These are phyloP conservation scores for Herpetomonas tarakana DNA, from an alignment of 208 protist genomes.

Conservation along the genomic window DNA sequence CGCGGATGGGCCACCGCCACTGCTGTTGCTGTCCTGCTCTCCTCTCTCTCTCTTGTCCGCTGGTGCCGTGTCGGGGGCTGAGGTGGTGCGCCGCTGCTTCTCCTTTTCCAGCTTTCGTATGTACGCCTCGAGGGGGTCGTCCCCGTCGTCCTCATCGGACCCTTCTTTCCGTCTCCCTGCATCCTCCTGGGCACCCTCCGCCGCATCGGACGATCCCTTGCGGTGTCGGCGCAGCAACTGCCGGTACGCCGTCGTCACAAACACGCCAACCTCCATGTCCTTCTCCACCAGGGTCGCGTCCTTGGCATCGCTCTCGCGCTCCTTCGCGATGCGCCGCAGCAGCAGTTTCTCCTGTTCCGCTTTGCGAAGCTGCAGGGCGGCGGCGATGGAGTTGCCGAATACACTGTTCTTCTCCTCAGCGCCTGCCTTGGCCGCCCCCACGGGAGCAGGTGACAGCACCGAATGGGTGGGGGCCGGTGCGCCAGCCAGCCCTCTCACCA, in stretches of 20 bases:
- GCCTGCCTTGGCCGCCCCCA: neutral
- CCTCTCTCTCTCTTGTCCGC: neutral
- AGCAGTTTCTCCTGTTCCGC: conserved; percentile 41
- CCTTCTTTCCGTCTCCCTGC: neutral
- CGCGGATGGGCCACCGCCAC: too few relatives aligned
- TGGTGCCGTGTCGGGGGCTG: too few relatives aligned
- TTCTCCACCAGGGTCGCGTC: conserved; percentile 39
- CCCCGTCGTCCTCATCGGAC: conserved; percentile 16
- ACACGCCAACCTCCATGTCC: conserved; percentile 69
- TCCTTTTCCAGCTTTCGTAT: conserved; percentile 33
- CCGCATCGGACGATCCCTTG: neutral
- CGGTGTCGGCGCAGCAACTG: conserved; percentile 39
- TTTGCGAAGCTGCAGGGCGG: conserved; percentile 35
- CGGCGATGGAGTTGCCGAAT: conserved; percentile 59
- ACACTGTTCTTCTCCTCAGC: conserved; percentile 14
- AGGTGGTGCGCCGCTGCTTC: neutral
- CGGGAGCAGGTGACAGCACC: neutral
- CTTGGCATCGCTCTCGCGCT: conserved; percentile 40
- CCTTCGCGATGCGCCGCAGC: conserved; percentile 30
- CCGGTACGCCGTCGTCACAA: conserved; percentile 64
- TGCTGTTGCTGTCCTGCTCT: too few relatives aligned
- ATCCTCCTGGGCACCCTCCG: neutral
- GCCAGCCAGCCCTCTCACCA: too few relatives aligned
- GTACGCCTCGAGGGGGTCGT: conserved; percentile 45
- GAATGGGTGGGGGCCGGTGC: too few relatives aligned